Conservation (phyloP, 164 flowering plant species). For the Warburgia ugandensis region DNA sequence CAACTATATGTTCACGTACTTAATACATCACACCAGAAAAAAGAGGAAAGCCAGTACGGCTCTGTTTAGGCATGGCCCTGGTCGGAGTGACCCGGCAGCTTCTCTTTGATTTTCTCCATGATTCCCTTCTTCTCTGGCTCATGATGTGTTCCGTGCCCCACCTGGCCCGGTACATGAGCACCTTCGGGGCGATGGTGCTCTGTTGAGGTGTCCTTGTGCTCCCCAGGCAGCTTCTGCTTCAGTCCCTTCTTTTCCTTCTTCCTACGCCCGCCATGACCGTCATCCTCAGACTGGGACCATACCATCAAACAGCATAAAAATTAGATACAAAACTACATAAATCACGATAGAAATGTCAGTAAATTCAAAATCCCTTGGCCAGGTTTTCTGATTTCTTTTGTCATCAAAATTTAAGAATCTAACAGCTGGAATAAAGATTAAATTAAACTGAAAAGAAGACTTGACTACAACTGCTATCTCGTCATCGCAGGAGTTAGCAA, state of each 20-base stretch:
- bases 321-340: not conserved
- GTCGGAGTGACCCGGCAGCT: slow-evolving; percentile 37
- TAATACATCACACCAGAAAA: too few relatives aligned
- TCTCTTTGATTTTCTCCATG: slow-evolving; percentile 72
- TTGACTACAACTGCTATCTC: too few relatives aligned
- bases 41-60: not conserved
- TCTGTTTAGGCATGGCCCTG: not conserved
- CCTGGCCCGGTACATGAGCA: slow-evolving; percentile 13
- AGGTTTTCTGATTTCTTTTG: not conserved
- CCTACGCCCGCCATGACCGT: slow-evolving; percentile 66
- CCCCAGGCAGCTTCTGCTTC: slow-evolving; percentile 48
- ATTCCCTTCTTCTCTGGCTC: slow-evolving; percentile 59
- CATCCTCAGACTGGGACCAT: slow-evolving; percentile 51
- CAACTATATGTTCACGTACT: too few relatives aligned
- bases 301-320: not conserved
- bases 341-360: too few relatives aligned
- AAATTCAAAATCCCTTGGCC: not conserved
- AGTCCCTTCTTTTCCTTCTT: slow-evolving; percentile 57
- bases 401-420: too few relatives aligned
- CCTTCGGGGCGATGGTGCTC: slow-evolving; percentile 3
- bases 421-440: too few relatives aligned
- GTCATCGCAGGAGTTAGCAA: too few relatives aligned
- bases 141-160: too few relatives aligned
- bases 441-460: too few relatives aligned
- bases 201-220: slow-evolving; percentile 19